Evolutionary conservation across 163 green algal species (phyloP).

Genomic region (Volvox carteri): DNA sequence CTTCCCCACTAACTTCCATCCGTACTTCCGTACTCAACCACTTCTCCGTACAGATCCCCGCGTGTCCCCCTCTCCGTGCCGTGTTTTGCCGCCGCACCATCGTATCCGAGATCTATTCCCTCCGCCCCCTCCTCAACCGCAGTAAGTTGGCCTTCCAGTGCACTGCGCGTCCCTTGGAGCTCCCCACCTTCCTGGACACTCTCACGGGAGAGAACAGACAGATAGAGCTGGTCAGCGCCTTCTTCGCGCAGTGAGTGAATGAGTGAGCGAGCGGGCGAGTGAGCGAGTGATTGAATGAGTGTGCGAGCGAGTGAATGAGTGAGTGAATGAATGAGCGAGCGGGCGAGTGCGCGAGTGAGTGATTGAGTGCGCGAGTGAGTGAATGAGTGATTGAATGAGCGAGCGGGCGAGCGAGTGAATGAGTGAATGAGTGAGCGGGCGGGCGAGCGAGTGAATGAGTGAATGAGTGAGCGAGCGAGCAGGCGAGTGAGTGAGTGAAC

Average conservation of each 20-base stretch:
- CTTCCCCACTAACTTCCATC: background rate
- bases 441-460: too few relatives aligned
- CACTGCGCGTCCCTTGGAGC: background rate
- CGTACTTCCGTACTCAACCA: background rate
- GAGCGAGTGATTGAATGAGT: too few relatives aligned
- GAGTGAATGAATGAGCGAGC: too few relatives aligned
- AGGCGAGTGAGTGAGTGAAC: too few relatives aligned
- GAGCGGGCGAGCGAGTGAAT: too few relatives aligned
- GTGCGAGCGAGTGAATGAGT: too few relatives aligned
- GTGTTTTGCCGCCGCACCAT: background rate
- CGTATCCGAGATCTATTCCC: background rate
- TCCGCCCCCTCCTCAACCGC: background rate
- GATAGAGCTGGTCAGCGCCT: background rate
- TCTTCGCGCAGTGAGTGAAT: slow-evolving; percentile 14
- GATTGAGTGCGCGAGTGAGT: too few relatives aligned
- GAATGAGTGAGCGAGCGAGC: too few relatives aligned
- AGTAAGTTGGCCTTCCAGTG: slow-evolving; percentile 9
- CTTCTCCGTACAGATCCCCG: background rate
- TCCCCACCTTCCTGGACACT: background rate
- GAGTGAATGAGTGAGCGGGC: background rate
- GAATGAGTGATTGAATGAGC: slow-evolving; percentile 2
- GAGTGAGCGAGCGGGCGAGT: background rate
- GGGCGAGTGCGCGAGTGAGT: too few relatives aligned
- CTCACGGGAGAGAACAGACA: background rate
- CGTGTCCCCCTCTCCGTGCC: background rate